Percentiles rank a stretch among this genome's conserved stretches.
Evolutionary conservation across 2,329 filamentous ascomycete genomes (phyloP).

Genomic region (Aureobasidium zeae): DNA sequence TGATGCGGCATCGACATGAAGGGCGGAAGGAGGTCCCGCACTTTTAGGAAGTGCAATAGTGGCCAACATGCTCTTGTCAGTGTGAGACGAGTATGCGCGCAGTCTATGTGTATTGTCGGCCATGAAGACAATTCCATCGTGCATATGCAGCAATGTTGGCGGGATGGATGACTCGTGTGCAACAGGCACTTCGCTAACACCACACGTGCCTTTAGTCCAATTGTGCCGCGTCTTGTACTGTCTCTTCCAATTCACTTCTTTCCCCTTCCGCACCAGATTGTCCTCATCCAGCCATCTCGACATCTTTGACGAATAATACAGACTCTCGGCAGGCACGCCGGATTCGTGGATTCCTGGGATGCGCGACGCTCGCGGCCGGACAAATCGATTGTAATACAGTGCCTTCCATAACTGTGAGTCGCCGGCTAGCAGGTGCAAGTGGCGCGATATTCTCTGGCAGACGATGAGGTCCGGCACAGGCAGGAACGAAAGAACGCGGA

Average conservation of each 20-base stretch:
- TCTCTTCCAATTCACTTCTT: conserved; percentile 67
- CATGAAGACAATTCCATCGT: conserved; percentile 68
- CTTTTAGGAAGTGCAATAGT: conserved; percentile 22
- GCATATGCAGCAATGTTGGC: conserved; percentile 63
- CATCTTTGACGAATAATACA: conserved; percentile 45
- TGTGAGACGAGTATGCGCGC: conserved; percentile 65
- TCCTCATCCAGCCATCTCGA: conserved; percentile 56
- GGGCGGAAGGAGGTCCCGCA: conserved; percentile 45
- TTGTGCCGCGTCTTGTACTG: conserved; percentile 86
- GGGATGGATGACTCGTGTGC: conserved; percentile 44
- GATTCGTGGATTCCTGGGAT: conserved; percentile 56
- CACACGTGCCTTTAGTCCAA: conserved; percentile 76
- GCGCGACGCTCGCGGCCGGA: conserved; percentile 67
- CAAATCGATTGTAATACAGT: conserved; percentile 79
- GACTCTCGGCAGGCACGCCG: conserved; percentile 29
- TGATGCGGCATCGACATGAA: conserved; percentile 50
- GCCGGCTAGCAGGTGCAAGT: conserved; percentile 60
- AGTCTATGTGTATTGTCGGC: conserved; percentile 61
- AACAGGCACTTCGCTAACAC: conserved; percentile 66
- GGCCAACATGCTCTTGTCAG: conserved; percentile 50
- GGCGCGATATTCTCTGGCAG: conserved; percentile 61
- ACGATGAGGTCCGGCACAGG: conserved; percentile 57
- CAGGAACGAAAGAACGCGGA: conserved; percentile 75
- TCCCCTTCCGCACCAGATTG: conserved; percentile 43
- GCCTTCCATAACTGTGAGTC: conserved; percentile 89